These are phyloP conservation scores for Parathielavia appendiculata DNA, from an alignment of 495 filamentous ascomycete genomes.

Conservation along the genomic window DNA sequence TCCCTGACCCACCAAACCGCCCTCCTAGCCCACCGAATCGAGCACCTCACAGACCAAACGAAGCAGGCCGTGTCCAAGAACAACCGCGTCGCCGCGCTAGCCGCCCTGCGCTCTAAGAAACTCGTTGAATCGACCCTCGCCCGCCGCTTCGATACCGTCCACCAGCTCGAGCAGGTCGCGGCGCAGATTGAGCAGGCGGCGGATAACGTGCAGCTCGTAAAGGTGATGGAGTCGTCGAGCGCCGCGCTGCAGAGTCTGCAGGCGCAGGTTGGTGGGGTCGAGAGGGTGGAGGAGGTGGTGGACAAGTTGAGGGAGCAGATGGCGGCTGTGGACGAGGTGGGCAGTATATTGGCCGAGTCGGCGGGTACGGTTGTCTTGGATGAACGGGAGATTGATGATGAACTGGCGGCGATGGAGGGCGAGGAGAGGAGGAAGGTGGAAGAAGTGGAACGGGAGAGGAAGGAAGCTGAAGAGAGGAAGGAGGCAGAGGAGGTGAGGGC, in stretches of 20 bases:
- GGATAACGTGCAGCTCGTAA: constrained; percentile 73
- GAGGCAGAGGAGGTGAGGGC: constrained; percentile 31
- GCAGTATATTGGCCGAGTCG: constrained; percentile 63
- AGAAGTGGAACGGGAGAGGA: constrained; percentile 22
- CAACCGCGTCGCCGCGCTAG: constrained; percentile 67
- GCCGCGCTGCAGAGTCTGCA: constrained; percentile 68
- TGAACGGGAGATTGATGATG: constrained; percentile 82
- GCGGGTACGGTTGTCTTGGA: constrained; percentile 52
- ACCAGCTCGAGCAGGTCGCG: constrained; percentile 79
- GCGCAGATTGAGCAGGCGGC: constrained; percentile 76
- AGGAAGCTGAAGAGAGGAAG: constrained; percentile 26
- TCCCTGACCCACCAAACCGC: constrained; percentile 56
- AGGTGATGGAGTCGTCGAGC: constrained; percentile 72
- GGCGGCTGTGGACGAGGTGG: constrained; percentile 75
- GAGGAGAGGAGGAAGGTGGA: constrained; percentile 47
- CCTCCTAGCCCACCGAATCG: constrained; percentile 48
- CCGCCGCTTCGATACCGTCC: constrained; percentile 61
- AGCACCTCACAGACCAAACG: constrained; percentile 56
- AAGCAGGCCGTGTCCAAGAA: constrained; percentile 62
- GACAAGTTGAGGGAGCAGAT: constrained; percentile 74
- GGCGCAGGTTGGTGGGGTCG: constrained; percentile 66
- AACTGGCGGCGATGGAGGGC: constrained; percentile 70
- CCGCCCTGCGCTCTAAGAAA: constrained; percentile 78
- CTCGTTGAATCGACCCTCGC: constrained; percentile 64
- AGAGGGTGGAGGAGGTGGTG: constrained; percentile 69